Evolutionary conservation across 805 yeast species (phyloP), one percentile per base, ranked within the genome.

Genomic region (Wickerhamiella sorbophila): DNA sequence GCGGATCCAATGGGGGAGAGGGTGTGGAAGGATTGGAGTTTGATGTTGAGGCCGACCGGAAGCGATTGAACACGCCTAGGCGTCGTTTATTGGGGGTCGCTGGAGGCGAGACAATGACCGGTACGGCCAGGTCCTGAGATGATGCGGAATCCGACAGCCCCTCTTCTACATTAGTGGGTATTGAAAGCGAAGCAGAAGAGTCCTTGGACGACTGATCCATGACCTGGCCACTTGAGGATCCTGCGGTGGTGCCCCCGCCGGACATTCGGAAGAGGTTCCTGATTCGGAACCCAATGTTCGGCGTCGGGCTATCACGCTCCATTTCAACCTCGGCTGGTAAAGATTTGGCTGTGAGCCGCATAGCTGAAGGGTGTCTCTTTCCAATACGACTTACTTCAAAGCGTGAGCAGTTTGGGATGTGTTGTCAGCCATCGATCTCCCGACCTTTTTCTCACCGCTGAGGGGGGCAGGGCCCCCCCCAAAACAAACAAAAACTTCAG

Each of bases 251-350:
- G 14, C 44, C 40, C 2, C 4, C 6, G 31, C 37, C 21, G 27
- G 44, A 22, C 4, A 45, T 34, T 10, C 46, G 31, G 36, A 48
- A 46, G 19, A 48, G 19, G 35, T 39, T 46, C n/a, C 38, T 38
- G 31, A 48, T 29, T 26, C 41, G 27, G 31, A 36, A 40, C 4
- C 48, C 35, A 19, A 48, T 19, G 12, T 33, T 36, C 6, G 41
- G 26, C 14, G 37, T 8, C n/a, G 10, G 14, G 4, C 12, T n/a
- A 3, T 26, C 32, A 14, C 27, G 39, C 19, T 24, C 32, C 26
- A 17, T 12, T 15, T 38, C 35, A 17, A 16, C 31, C 8, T 38
- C 40, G 19, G 40, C 12, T 14, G 19, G 18, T 10, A 18, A n/a
- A 12, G 27, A 20, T 26, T 21, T 34, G 22, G 37, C 20, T n/a